Percentiles rank a stretch among this genome's conserved stretches.
Conservation (phyloP, 768 basidiomycete genomes). For the Podaxis pistillaris region DNA sequence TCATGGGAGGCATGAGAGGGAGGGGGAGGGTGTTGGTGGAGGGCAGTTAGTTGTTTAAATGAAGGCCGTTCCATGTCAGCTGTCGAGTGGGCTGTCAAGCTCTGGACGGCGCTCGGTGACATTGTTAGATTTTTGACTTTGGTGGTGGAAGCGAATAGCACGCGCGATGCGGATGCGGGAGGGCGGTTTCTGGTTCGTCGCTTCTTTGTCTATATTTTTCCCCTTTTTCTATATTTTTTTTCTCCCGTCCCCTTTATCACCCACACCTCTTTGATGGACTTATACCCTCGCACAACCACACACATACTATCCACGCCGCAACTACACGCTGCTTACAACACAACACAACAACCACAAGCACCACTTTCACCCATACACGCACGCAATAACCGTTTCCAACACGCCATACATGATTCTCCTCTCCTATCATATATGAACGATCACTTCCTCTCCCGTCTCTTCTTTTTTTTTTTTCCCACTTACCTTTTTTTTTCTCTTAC, state of each 20-base stretch:
- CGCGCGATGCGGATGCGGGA: not conserved
- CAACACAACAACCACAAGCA: not conserved
- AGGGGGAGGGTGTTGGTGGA: not conserved
- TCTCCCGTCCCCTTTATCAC: not conserved
- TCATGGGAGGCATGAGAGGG: not conserved
- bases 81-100: not conserved
- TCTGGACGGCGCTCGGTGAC: not conserved
- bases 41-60: constrained; percentile 1
- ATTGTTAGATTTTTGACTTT: not conserved
- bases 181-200: not conserved
- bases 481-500: not conserved
- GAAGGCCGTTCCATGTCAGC: not conserved
- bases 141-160: not conserved
- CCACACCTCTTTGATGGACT: not conserved
- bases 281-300: not conserved
- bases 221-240: not conserved
- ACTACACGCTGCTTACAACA: not conserved
- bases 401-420: not conserved
- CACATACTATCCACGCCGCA: not conserved
- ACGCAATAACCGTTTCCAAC: not conserved
- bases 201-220: not conserved
- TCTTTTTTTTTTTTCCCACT: not conserved
- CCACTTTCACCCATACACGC: not conserved
- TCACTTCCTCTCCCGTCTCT: not conserved
- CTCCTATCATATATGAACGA: not conserved